Base-by-base conservation (phyloP, 2,329 filamentous ascomycete species). In the Ascochyta lentis region DNA sequence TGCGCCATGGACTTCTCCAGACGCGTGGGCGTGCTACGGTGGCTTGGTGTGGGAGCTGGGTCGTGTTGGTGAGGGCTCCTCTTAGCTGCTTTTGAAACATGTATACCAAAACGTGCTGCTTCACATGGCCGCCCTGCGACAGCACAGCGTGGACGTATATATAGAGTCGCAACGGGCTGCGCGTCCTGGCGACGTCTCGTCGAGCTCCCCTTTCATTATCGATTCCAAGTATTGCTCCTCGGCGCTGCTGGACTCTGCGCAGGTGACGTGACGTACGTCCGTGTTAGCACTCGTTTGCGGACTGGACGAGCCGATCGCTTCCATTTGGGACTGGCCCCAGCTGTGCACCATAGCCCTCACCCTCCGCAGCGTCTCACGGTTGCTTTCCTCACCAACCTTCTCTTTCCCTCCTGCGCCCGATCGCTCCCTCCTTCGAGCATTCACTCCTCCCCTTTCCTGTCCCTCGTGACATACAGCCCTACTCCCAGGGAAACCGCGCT, bases 351-450 rank as follows among this genome's bases (percentile, higher is more conserved):
- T 61, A 56, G 58, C 58, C 50, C 58, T 56, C 58, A 60, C 43
- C 50, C 51, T 56, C 63, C 57, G 46, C 61, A 42, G 45, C 59
- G 51, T 61, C 58, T 60, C 60, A 60, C 55, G 49, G 52, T 44
- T 41, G 50, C 54, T 55, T 45, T 48, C 52, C 52, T 40, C 55
- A 49, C 61, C 3, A 59, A 56, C 40, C 54, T 44, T 54, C 52
- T 58, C 60, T 58, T 54, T 63, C 63, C 53, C 62, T 63, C 52
- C 64, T 63, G 65, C 61, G 53, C 61, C 59, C 68, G 49, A 70
- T 71, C 70, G 70, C 73, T 74, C 69, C 68, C 67, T 74, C 72
- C 67, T 74, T 74, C 70, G 62, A 59, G 65, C 72, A 66, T 68
- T 73, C 72, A 60, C 70, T 74, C 70, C 65, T 49, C 58, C 70